Conservation (phyloP, 352 stramenopile genomes). For the Sclerospora graminicola region DNA sequence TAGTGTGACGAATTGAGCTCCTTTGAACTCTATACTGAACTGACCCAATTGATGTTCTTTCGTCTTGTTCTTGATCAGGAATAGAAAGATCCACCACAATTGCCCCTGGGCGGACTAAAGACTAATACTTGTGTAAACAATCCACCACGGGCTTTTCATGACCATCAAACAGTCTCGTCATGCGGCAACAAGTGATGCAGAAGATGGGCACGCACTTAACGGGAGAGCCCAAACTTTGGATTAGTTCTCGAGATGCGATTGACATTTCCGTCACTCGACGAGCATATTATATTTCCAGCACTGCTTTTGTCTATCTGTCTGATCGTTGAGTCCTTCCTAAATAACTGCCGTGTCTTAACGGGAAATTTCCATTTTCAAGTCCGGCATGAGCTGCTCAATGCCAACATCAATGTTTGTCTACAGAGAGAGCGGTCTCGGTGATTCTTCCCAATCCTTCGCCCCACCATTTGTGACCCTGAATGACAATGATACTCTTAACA, state of each 20-base stretch:
- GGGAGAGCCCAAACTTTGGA: conserved; percentile 23
- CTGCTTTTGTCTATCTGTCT: conserved; percentile 3
- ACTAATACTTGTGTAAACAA: conserved; percentile 64
- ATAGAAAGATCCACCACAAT: conserved; percentile 86
- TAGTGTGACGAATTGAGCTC: conserved; percentile 83
- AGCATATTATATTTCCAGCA: no score
- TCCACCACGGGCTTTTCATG: conserved; percentile 70
- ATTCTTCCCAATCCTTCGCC: no score
- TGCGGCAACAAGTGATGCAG: conserved; percentile 84
- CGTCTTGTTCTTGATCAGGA: conserved; percentile 86
- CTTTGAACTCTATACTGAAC: conserved; percentile 88
- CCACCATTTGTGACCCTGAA: no score
- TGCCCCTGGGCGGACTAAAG: conserved; percentile 78
- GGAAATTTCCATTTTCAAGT: conserved; percentile 86
- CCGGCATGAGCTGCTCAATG: conserved; percentile 81
- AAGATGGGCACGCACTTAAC: conserved; percentile 51
- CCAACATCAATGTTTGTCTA: conserved; percentile 73
- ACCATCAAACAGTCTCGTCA: conserved; percentile 84
- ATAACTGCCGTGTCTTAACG: conserved; percentile 72
- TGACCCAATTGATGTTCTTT: conserved; percentile 89
- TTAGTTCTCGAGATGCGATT: no score
- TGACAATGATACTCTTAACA: no score
- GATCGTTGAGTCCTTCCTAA: conserved; percentile 26
- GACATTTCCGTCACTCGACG: no score
- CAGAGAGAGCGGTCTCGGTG: no score